A percentile compares a stretch with the other conserved stretches of the same genome.
These are phyloP conservation scores for Zygotorulaspora chibaensis DNA, from an alignment of 805 yeast genomes.

Conservation along the genomic window DNA sequence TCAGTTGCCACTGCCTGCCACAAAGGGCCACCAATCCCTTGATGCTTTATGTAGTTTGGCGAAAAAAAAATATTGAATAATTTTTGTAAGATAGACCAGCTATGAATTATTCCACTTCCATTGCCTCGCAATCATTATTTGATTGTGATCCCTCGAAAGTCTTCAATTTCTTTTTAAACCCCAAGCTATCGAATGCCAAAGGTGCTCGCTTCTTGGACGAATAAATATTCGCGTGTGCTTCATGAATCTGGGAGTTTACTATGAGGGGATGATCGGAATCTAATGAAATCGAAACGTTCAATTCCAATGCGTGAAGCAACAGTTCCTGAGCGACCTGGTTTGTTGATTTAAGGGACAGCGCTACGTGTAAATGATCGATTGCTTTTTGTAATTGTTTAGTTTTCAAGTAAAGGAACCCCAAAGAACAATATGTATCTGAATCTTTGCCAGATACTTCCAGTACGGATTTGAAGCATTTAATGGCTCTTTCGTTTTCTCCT, in stretches of 20 bases:
- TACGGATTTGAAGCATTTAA: slow-evolving; percentile 73
- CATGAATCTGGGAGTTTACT: slow-evolving; percentile 20
- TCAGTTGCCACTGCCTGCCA: too few species aligned
- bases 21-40: too few species aligned
- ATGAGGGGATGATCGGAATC: slow-evolving; percentile 32
- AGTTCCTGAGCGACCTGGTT: slow-evolving; percentile 85
- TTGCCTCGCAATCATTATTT: slow-evolving; percentile 17
- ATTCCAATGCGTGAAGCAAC: slow-evolving; percentile 70
- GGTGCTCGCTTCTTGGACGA: slow-evolving; percentile 13
- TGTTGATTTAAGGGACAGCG: slow-evolving; percentile 70
- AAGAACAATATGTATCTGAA: slow-evolving; percentile 71
- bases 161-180: slow-evolving; percentile 10
- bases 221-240: slow-evolving; percentile 9
- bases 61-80: background rate
- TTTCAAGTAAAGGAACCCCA: slow-evolving; percentile 78
- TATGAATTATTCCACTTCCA: slow-evolving; percentile 20
- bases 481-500: slow-evolving; percentile 58
- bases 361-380: slow-evolving; percentile 71
- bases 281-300: slow-evolving; percentile 38
- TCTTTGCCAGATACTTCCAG: slow-evolving; percentile 64
- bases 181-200: slow-evolving; percentile 10
- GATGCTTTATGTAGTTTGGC: background rate
- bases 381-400: slow-evolving; percentile 61
- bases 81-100: background rate
- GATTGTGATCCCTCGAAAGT: slow-evolving; percentile 4